A percentile compares a stretch with the other conserved stretches of the same genome.
These are phyloP conservation scores for Arabidopsis thaliana DNA, from an alignment of 345 rosid genomes.

Conservation along the genomic window TAIR10.1 NC_003074.8:1772001-1772500, in stretches of 20 bases:
- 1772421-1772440: not conserved
- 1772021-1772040: conserved; percentile 3
- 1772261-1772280: conserved; percentile 28
- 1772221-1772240: conserved; percentile 24
- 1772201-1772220: not conserved
- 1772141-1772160: not conserved
- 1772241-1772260: conserved; percentile 24
- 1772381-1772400: conserved; percentile 16
- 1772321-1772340: conserved; percentile 19
- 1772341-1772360: conserved; percentile 29
- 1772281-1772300: conserved; percentile 2
- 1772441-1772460: conserved; percentile 1
- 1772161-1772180: not conserved
- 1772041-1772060: not conserved
- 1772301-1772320: not conserved
- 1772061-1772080: conserved; percentile 7
- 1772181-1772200: not conserved
- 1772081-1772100: conserved; percentile 1
- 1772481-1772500: not conserved
- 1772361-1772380: not conserved
- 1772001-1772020: conserved; percentile 9
- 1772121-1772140: not conserved
- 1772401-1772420: not conserved
- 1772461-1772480: not conserved
- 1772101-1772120: no score